Evolutionary conservation across 2,329 filamentous ascomycete species (phyloP).

Genomic region (Parafenestella ontariensis): DNA sequence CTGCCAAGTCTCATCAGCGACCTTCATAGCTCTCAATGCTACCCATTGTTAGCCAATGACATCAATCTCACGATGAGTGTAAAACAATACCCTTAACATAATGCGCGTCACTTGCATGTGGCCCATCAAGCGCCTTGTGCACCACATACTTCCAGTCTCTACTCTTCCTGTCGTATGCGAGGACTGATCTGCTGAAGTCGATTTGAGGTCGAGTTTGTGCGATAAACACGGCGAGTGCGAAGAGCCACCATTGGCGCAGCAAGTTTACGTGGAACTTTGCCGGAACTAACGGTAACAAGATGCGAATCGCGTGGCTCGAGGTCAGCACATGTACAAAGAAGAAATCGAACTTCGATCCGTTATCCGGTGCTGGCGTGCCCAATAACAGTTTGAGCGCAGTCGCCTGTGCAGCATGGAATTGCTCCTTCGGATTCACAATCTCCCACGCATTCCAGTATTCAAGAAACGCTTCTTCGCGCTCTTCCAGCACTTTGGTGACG

Average conservation of each 20-base stretch:
- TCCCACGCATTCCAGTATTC: constrained; percentile 92
- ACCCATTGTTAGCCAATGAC: constrained; percentile 15
- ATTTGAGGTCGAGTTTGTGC: constrained; percentile 75
- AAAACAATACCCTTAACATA: constrained; percentile 76
- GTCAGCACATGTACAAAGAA: constrained; percentile 83
- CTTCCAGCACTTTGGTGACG: constrained; percentile 70
- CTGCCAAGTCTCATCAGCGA: constrained; percentile 76
- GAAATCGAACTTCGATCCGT: constrained; percentile 73
- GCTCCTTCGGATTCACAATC: constrained; percentile 69
- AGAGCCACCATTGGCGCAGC: constrained; percentile 88
- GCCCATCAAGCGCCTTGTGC: constrained; percentile 71
- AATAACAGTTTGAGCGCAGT: constrained; percentile 66
- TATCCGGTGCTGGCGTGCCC: constrained; percentile 50
- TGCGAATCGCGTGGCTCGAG: constrained; percentile 80
- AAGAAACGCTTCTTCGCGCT: constrained; percentile 73
- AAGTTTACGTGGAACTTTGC: constrained; percentile 74
- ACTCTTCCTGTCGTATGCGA: constrained; percentile 64
- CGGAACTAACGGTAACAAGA: constrained; percentile 80
- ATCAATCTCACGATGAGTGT: not conserved
- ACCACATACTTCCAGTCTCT: constrained; percentile 81
- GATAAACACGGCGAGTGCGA: constrained; percentile 80
- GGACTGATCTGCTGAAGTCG: constrained; percentile 67
- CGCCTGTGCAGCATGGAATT: constrained; percentile 75
- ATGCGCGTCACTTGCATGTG: constrained; percentile 76
- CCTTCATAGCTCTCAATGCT: constrained; percentile 77